Base-by-base conservation (phyloP, 495 filamentous ascomycete genomes). In the Pyronema domesticum region DNA sequence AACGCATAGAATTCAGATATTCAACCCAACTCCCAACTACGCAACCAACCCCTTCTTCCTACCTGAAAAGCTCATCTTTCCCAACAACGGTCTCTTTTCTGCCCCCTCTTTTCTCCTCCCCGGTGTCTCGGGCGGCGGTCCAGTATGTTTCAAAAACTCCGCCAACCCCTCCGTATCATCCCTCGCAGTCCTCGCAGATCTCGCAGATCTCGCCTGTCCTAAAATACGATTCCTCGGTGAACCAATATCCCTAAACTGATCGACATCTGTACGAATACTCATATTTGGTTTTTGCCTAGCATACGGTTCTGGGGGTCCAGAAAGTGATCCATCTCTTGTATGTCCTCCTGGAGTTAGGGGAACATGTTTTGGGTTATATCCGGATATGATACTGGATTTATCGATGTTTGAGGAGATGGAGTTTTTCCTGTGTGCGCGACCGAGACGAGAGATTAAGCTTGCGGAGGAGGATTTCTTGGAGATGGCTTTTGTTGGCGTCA, bases 391-490 rank as follows among this genome's bases (percentile, higher is more conserved):
- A 6, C 57, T 19, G 30, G 51, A 40, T 43, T 60, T 59, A 30
- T 58, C 62, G 8, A 52, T 51, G 14, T 65, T 63, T 13, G 59
- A 65, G 14, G 56, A 59, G 43, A 65, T 61, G 30, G 62, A 65
- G 46, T 59, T 65, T 37, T 65, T 65, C 33, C 63, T 64, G 37
- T 9, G 9, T 9, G 51, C 43, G 54, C 76, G 75, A 40, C 74
- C 73, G 45, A 86, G 70, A 10, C 83, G 76, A 11, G 77, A 71
- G 65, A 82, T 85, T 55, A 87, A 63, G 51, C 74, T 74, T 1
- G 76, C 73, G 6, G 75, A 68, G 54, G 75, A 79, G 2, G 76
- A 71, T 63, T 79, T 77, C 64, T 79, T 81, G 67, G 79, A 79
- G 3, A 78, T 64, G 33, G 65, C 67, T 33, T 67, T 70, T 40